Evolutionary conservation across 2,329 filamentous ascomycete species (phyloP), one percentile per base, ranked within the genome.

Genomic region (Alternaria infectoria): DNA sequence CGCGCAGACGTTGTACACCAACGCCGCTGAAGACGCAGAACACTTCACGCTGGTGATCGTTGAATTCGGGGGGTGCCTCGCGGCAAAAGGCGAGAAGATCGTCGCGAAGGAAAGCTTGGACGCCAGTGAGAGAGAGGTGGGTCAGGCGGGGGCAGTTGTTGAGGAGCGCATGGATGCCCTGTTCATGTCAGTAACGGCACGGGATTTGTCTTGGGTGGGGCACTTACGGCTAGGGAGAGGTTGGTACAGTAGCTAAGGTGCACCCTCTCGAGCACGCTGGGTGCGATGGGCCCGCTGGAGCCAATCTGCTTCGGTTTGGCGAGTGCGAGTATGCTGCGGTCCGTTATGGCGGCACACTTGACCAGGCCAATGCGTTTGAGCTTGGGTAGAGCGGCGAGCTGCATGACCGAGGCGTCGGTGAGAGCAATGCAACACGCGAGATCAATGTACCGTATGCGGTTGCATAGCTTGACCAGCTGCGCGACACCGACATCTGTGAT

Each of bases 11-110:
- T 45, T 84, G 84, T 2, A 99, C 95, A 59, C 94, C 94, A 25
- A 88, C 86, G 6, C 96, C 95, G 2, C 94, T 97, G 80, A 99
- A 99, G 57, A 99, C 96, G 76, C 96, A 99, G 78, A 99, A 99
- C 8, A 98, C 93, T 56, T 95, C 91, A 66, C 96, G 89, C 79
- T 99, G 96, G 76, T 97, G 93, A 50, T 95, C 91, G 17, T 94
- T 98, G 78, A 99, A 99, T 80, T 98, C 96, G 89, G 86, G 81
- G 40, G 96, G 96, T 1, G 96, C 93, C 71, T 92, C 90, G 65
- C 96, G 89, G 77, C 96, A 98, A 78, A 93, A 98, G 6, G 86
- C 84, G 57, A 93, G 91, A 28, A 98, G 87, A 70, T 97, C 94
- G 59, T 93, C 89, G 56, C 91, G 88, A 30, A 97, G 86, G 77